A percentile compares a stretch with the other conserved stretches of the same genome.
Conservation (phyloP, 805 yeast species). For the Metschnikowia hibisci region DNA sequence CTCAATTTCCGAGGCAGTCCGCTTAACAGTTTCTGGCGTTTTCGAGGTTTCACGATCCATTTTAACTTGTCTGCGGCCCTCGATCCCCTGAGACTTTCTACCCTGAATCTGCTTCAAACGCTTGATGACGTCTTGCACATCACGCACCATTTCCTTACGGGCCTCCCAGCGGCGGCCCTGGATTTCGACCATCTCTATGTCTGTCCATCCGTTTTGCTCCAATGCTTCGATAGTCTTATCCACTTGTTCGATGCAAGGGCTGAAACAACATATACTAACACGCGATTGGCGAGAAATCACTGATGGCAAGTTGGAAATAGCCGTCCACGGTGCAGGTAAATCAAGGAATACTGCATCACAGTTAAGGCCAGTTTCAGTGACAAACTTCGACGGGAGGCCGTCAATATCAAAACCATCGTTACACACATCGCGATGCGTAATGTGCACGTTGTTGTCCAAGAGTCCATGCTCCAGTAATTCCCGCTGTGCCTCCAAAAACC, state of each 20-base stretch:
- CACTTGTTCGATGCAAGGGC: constrained; percentile 98
- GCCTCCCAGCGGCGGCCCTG: constrained; percentile 85
- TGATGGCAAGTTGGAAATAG: constrained; percentile 66
- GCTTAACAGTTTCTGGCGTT: constrained; percentile 18
- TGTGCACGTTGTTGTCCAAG: constrained; percentile 44
- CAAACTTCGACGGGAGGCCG: constrained; percentile 25
- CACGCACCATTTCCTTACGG: constrained; percentile 80
- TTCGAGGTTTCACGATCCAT: constrained; percentile 17
- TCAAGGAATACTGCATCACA: constrained; percentile 84
- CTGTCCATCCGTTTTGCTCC: constrained; percentile 73
- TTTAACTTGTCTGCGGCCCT: constrained; percentile 45
- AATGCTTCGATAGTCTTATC: constrained; percentile 76
- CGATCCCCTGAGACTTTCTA: constrained; percentile 62
- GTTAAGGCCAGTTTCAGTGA: constrained; percentile 30
- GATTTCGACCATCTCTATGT: constrained; percentile 89
- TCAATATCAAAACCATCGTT: constrained; percentile 69
- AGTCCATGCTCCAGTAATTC: constrained; percentile 79
- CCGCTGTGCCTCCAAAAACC: constrained; percentile 70
- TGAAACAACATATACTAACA: constrained; percentile 86
- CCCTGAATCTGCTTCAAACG: constrained; percentile 76
- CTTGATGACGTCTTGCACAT: constrained; percentile 69
- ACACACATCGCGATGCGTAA: constrained; percentile 93
- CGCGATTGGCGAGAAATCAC: constrained; percentile 53
- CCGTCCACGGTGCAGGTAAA: constrained; percentile 96
- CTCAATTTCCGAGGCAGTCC: constrained; percentile 16